phyloP scores from a whole-genome alignment of 2,329 filamentous ascomycete species.

The Aspergillus fumigatiaffinis region DNA sequence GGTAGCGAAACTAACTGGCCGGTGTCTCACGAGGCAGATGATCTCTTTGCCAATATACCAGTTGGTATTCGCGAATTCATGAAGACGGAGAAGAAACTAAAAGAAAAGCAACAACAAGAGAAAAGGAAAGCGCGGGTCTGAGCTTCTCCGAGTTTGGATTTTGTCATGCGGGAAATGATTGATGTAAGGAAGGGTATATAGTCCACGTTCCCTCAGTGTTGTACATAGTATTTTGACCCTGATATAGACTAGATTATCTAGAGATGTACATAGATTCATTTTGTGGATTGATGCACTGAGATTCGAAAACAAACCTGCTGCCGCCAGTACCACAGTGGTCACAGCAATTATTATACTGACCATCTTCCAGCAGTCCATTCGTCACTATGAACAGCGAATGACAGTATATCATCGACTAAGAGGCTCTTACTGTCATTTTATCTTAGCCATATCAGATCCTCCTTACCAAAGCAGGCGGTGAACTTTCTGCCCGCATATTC shows the following conservation, averaged over 20 bases:
- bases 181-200: neutral
- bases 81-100: constrained; percentile 89
- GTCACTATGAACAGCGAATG: neutral
- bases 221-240: neutral
- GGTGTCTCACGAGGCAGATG: constrained; percentile 44
- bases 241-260: neutral
- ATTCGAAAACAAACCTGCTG: neutral
- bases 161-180: neutral
- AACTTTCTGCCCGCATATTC: constrained; percentile 7
- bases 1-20: constrained; percentile 69
- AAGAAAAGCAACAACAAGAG: constrained; percentile 63
- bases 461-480: neutral
- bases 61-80: constrained; percentile 96
- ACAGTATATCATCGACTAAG: neutral
- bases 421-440: no score
- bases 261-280: neutral
- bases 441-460: neutral
- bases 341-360: neutral
- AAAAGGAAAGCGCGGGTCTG: constrained; percentile 31
- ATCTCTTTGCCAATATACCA: constrained; percentile 75
- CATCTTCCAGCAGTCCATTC: neutral
- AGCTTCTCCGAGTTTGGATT: neutral
- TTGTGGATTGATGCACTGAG: neutral
- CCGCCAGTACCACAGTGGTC: neutral
- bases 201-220: neutral